Conservation (phyloP, 176 grass and related monocot genomes). For the Alopecurus myosuroides region DNA sequence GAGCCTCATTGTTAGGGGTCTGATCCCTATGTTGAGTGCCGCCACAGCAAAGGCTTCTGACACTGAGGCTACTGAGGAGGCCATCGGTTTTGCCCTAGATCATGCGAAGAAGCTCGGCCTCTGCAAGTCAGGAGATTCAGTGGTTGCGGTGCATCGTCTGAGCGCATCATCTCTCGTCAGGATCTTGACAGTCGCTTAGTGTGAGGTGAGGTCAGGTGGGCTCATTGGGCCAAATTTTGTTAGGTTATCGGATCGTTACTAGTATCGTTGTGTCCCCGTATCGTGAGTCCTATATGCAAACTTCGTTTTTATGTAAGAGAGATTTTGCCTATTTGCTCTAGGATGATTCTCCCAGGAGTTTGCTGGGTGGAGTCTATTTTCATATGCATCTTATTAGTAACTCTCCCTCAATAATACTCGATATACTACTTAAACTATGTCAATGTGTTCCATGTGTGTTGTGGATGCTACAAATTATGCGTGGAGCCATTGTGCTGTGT, state of each 20-base stretch:
- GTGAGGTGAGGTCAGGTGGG: background rate
- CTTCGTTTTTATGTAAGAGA: background rate
- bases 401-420: background rate
- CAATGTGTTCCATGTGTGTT: background rate
- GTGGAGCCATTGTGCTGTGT: background rate
- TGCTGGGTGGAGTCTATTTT: background rate
- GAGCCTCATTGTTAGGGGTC: constrained; percentile 55
- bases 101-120: constrained; percentile 60
- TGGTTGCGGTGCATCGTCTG: constrained; percentile 67
- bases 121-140: constrained; percentile 61
- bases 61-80: constrained; percentile 65
- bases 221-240: constrained; percentile 31
- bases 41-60: constrained; percentile 64
- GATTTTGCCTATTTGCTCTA: background rate
- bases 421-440: background rate
- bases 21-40: constrained; percentile 60
- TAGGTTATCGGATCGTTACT: constrained; percentile 10
- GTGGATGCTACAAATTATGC: background rate
- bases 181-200: constrained; percentile 50
- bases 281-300: background rate
- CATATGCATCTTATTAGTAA: background rate
- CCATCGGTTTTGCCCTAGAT: constrained; percentile 44
- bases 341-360: background rate
- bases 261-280: constrained; percentile 19
- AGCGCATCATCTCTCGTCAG: constrained; percentile 54